Evolutionary conservation across 495 filamentous ascomycete genomes (phyloP).

Genomic region (Tuber brumale): DNA sequence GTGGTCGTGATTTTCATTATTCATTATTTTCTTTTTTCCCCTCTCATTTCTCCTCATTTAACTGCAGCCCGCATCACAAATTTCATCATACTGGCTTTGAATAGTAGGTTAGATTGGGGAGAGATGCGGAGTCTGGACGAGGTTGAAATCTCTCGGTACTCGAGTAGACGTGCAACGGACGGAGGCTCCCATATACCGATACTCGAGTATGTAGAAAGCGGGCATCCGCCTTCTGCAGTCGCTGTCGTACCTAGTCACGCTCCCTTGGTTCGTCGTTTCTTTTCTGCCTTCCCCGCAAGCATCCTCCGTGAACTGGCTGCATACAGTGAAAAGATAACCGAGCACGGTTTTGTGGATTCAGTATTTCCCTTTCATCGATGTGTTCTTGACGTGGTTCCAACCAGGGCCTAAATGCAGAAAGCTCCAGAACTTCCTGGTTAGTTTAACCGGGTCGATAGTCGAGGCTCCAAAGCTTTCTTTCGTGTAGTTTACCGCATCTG

Average conservation of each 20-base stretch:
- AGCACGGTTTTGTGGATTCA: conserved; percentile 15
- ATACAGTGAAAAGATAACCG: conserved; percentile 24
- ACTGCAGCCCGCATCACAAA: conserved; percentile 31
- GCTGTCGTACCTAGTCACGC: conserved; percentile 31
- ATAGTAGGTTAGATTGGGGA: conserved; percentile 16
- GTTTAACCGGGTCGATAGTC: conserved; percentile 22
- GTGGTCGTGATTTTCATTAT: conserved; percentile 22
- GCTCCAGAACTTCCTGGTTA: conserved; percentile 29
- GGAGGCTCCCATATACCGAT: conserved; percentile 31
- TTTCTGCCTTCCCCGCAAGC: conserved; percentile 28
- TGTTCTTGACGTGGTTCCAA: conserved; percentile 38
- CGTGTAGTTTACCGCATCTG: conserved; percentile 17
- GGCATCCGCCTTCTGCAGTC: conserved; percentile 24
- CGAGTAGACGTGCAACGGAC: conserved; percentile 24
- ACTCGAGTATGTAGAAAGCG: conserved; percentile 11
- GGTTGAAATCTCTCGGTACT: conserved; percentile 10
- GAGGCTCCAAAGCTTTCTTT: conserved; percentile 6
- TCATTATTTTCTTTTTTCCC: conserved; percentile 24
- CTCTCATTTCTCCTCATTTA: conserved; percentile 15
- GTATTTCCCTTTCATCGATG: conserved; percentile 23
- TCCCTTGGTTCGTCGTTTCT: conserved; percentile 15
- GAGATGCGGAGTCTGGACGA: conserved; percentile 13
- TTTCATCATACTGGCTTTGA: conserved; percentile 17
- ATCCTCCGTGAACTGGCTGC: conserved; percentile 28
- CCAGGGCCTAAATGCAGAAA: conserved; percentile 29